Evolutionary conservation across 768 basidiomycete species (phyloP).

Genomic region (Trametes elegans): DNA sequence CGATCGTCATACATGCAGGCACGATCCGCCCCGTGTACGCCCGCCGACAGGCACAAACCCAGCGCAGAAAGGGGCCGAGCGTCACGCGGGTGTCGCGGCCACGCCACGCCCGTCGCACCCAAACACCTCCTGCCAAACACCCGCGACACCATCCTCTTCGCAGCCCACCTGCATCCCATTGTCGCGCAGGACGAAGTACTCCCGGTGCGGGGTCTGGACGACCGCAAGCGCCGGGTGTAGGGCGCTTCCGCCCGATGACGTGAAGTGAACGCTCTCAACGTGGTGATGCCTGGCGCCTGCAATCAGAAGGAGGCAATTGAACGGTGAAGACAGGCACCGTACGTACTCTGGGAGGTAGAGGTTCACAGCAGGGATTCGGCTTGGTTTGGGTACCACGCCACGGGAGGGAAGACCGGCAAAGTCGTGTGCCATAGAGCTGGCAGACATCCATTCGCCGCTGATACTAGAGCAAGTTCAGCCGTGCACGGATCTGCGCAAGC

Average conservation of each 20-base stretch:
- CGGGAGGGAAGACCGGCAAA: slow-evolving; percentile 48
- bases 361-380: slow-evolving; percentile 37
- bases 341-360: slow-evolving; percentile 67
- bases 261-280: slow-evolving; percentile 74
- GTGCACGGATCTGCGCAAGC: neutral
- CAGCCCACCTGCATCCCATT: slow-evolving; percentile 77
- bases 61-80: neutral
- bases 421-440: slow-evolving; percentile 69
- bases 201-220: slow-evolving; percentile 66
- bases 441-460: slow-evolving; percentile 68
- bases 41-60: no score
- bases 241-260: slow-evolving; percentile 35
- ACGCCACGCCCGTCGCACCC: slow-evolving; percentile 38
- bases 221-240: slow-evolving; percentile 66
- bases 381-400: slow-evolving; percentile 12
- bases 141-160: slow-evolving; percentile 70
- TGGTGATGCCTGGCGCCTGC: slow-evolving; percentile 57
- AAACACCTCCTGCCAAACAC: slow-evolving; percentile 60
- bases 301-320: neutral
- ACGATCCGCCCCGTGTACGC: no score
- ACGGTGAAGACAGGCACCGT: neutral
- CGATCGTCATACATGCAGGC: no score
- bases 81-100: neutral
- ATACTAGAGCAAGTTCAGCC: slow-evolving; percentile 40
- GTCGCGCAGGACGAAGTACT: slow-evolving; percentile 68